These are phyloP conservation scores for Rubia tinctorum DNA, from an alignment of 305 asterid species.

Conservation along the genomic window DNA sequence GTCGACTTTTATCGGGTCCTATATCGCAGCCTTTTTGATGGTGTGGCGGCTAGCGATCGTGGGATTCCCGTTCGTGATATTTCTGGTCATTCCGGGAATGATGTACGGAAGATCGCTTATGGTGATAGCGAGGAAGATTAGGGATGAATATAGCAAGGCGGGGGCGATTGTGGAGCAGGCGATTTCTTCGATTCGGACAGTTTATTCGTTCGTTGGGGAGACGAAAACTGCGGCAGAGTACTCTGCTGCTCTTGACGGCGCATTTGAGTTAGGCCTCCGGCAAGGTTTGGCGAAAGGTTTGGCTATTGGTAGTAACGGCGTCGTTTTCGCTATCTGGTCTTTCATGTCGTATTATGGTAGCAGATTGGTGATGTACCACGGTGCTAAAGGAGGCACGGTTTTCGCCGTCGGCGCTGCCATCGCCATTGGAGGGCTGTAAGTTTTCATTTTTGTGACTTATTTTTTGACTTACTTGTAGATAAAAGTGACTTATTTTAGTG, in stretches of 20 bases:
- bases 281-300: constrained; percentile 95
- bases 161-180: constrained; percentile 78
- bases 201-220: constrained; percentile 86
- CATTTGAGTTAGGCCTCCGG: constrained; percentile 60
- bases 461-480: too few relatives aligned
- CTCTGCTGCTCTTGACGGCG: constrained; percentile 77
- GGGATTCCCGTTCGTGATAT: constrained; percentile 66
- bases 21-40: constrained; percentile 65
- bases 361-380: constrained; percentile 81
- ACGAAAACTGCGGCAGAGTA: constrained; percentile 44
- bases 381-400: constrained; percentile 77
- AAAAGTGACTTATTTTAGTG: too few relatives aligned
- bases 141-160: constrained; percentile 71
- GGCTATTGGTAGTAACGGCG: constrained; percentile 86
- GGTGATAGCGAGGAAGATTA: constrained; percentile 58
- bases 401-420: constrained; percentile 88
- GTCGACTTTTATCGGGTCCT: constrained; percentile 63
- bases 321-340: constrained; percentile 89
- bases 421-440: constrained; percentile 91
- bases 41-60: constrained; percentile 74
- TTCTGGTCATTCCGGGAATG: constrained; percentile 79
- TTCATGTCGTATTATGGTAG: constrained; percentile 89
- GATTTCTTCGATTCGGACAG: constrained; percentile 78
- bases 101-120: constrained; percentile 77
- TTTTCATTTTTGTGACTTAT: too few relatives aligned